Conservation (phyloP, 306 rosid species). For the Prunus davidiana region DNA sequence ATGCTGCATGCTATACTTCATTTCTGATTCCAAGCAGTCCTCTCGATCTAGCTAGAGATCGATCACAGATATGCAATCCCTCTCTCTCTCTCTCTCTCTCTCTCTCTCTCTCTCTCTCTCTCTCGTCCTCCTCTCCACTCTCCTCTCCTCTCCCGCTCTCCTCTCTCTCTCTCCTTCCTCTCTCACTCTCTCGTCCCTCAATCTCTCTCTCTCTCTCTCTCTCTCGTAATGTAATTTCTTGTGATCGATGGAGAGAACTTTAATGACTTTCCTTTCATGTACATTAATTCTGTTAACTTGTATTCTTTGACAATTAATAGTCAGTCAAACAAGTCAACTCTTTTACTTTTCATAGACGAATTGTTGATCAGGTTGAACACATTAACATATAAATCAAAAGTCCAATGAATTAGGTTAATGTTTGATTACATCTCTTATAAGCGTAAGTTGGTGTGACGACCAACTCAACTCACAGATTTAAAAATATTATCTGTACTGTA, state of each 20-base stretch:
- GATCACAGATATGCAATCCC: background rate
- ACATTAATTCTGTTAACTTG: background rate
- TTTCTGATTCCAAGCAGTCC: constrained; percentile 5
- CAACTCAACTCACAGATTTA: too few species aligned
- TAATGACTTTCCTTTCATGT: background rate
- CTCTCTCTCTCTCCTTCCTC: background rate
- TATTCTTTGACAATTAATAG: background rate
- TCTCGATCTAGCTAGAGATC: background rate
- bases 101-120: background rate
- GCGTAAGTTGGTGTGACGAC: too few species aligned
- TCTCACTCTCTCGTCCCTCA: constrained; percentile 1
- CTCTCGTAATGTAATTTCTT: background rate
- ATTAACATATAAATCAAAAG: too few species aligned
- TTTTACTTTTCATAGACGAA: background rate
- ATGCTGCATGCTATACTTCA: background rate
- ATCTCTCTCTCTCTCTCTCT: constrained; percentile 4
- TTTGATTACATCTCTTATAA: too few species aligned
- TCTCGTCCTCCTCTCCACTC: too few species aligned
- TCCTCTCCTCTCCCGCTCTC: background rate
- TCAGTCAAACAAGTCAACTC: background rate
- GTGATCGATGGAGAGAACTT: background rate
- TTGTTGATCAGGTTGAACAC: too few species aligned
- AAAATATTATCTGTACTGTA: too few species aligned
- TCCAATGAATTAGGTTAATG: too few species aligned
- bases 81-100: background rate